Evolutionary conservation across 805 yeast genomes (phyloP).

Genomic region (Candida ascalaphidarum): DNA sequence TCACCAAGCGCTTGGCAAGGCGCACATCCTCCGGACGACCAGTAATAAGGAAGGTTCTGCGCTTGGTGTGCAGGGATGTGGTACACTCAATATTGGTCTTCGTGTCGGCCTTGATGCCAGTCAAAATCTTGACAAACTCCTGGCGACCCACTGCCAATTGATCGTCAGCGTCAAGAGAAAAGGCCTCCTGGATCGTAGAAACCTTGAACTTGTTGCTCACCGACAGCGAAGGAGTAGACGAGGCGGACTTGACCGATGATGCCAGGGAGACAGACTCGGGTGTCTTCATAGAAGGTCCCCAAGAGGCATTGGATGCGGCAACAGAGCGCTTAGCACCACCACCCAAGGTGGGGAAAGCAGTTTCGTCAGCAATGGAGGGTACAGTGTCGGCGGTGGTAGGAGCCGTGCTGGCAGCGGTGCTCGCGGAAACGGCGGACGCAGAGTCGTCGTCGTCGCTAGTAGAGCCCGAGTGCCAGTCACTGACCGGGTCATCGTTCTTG

Average conservation of each 20-base stretch:
- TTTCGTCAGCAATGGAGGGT: conserved; percentile 41
- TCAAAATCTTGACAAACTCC: conserved; percentile 62
- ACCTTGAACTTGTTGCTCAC: conserved; percentile 33
- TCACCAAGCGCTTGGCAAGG: conserved; percentile 66
- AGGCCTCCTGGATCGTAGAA: conserved; percentile 66
- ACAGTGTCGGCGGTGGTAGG: conserved; percentile 9
- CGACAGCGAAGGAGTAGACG: background rate
- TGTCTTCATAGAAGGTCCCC: conserved; percentile 29
- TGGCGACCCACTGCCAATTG: conserved; percentile 55
- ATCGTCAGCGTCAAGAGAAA: conserved; percentile 62
- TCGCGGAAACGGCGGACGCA: conserved; percentile 1
- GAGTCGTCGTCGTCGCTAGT: conserved; percentile 10
- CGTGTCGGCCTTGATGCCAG: conserved; percentile 49
- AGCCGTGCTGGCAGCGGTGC: conserved; percentile 6
- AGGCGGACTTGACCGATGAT: too few relatives aligned
- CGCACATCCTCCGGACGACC: conserved; percentile 64
- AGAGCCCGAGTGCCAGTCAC: background rate
- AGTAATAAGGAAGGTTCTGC: conserved; percentile 74
- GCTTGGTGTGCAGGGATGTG: conserved; percentile 62
- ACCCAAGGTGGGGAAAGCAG: conserved; percentile 63
- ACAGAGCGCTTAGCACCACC: conserved; percentile 23
- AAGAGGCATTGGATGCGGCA: conserved; percentile 22
- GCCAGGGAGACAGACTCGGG: conserved; percentile 11
- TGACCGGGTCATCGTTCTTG: conserved; percentile 5
- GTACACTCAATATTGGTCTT: conserved; percentile 76